Evolutionary conservation across 2,329 filamentous ascomycete genomes (phyloP).

Genomic region (Curvularia sp.): DNA sequence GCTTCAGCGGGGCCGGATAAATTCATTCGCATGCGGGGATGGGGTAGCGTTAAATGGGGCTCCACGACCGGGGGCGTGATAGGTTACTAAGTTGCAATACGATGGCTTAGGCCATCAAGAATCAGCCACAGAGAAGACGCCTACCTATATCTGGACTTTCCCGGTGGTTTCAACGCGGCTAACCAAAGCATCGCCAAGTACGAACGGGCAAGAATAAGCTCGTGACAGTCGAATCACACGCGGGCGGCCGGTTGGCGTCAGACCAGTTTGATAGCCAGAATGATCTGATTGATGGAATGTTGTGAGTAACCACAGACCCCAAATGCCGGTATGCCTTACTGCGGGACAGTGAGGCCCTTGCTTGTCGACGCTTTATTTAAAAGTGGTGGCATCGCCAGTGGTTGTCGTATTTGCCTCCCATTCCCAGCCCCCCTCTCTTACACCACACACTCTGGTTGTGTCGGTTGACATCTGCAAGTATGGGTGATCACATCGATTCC

Average conservation of each 20-base stretch:
- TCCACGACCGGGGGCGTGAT: slow-evolving; percentile 23
- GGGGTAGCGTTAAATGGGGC: slow-evolving; percentile 18
- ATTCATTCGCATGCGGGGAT: slow-evolving; percentile 11
- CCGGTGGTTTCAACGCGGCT: slow-evolving; percentile 30
- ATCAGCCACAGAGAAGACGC: slow-evolving; percentile 24
- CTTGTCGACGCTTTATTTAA: slow-evolving; percentile 33
- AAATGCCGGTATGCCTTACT: slow-evolving; percentile 12
- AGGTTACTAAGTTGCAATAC: slow-evolving; percentile 21
- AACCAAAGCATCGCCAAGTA: slow-evolving; percentile 26
- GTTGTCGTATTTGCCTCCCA: slow-evolving; percentile 24
- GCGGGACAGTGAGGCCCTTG: slow-evolving; percentile 1
- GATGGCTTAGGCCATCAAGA: slow-evolving; percentile 13
- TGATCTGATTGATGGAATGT: slow-evolving; percentile 37
- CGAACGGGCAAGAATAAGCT: slow-evolving; percentile 22
- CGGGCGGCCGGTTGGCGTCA: slow-evolving; percentile 22
- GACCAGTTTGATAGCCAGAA: slow-evolving; percentile 19
- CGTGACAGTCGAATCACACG: slow-evolving; percentile 24
- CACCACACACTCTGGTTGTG: slow-evolving; percentile 21
- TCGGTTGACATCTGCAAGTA: slow-evolving; percentile 31
- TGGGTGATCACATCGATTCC: slow-evolving; percentile 30
- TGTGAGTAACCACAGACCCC: slow-evolving; percentile 16
- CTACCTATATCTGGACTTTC: slow-evolving; percentile 22
- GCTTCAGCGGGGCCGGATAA: slow-evolving; percentile 13
- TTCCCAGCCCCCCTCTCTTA: slow-evolving; percentile 27
- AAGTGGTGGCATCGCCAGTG: slow-evolving; percentile 11